Base-by-base conservation (phyloP, 768 basidiomycete genomes). In the Tricholomella constricta region DNA sequence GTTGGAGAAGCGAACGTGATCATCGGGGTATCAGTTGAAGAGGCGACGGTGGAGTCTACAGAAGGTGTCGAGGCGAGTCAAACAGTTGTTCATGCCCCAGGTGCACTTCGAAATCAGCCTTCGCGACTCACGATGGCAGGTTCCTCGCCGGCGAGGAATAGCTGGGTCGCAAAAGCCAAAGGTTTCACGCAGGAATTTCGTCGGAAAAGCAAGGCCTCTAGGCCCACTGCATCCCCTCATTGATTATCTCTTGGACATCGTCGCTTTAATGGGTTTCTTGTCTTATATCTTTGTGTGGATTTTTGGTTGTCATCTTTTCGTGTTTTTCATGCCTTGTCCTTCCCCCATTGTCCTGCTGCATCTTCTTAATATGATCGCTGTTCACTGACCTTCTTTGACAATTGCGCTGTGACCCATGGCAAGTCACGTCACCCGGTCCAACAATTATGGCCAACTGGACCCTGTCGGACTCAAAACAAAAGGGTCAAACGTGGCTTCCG, bases 21-120 rank as follows among this genome's bases (percentile, higher is more conserved):
- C 40, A 75, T 83, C 27, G 79, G 71, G 23, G 74, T 82, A 8
- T 78, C 76, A 44, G 73, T 82, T 31, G 74, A 80, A 54, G 70
- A 73, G 51, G 78, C 78, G 0, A 80, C 71, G 6, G 69, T 70
- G 10, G 70, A 72, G 48, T 51, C 69, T 2, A 52, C 62, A 44
- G 63, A 63, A 62, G 60, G 55, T 29, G 56, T 55, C 45, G 67
- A 66, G 45, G 64, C 63, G n/a, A 52, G 62, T 31, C 59, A 63
- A 6, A 68, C 65, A 19, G 69, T 66, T 17, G 69, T 73, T 20
- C 68, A 70, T 31, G 69, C 72, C 17, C 62, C 67, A 3, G 64
- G 64, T 7, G 56, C 65, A 1, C 63, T 73, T 25, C 72, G 70
- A 26, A 65, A 67, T 44, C 71, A 75, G 42, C 47, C 74, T 10